A percentile compares a stretch with the other conserved stretches of the same genome.
Evolutionary conservation across 1,284 basidiomycete species (phyloP).

Genomic region (Cystobasidium pallidum): DNA sequence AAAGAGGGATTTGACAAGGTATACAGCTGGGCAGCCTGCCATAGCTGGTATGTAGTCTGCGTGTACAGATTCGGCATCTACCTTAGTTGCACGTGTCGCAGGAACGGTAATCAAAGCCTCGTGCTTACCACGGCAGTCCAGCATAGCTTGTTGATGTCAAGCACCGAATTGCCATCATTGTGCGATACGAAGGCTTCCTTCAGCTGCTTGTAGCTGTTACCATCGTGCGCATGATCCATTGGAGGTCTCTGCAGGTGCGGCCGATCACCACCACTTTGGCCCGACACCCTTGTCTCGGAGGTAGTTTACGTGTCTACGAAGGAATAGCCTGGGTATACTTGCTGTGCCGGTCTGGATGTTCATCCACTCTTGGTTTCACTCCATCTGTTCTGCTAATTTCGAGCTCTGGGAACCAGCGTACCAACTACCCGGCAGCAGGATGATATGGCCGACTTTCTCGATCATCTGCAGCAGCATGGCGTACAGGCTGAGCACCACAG

Average conservation of each 20-base stretch:
- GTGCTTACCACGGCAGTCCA: constrained; percentile 70
- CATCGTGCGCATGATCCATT: not conserved
- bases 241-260: not conserved
- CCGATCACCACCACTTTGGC: not conserved
- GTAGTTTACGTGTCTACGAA: not conserved
- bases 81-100: constrained; percentile 15
- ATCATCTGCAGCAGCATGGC: not conserved
- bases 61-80: constrained; percentile 2
- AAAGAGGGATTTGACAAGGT: not conserved
- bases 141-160: constrained; percentile 74
- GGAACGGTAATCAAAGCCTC: constrained; percentile 46
- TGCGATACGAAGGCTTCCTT: constrained; percentile 89
- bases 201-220: constrained; percentile 68
- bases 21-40: constrained; percentile 47
- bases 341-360: not conserved
- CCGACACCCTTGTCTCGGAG: not conserved
- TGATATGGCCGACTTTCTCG: constrained; percentile 5
- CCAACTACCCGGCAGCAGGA: not conserved
- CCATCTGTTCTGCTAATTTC: not conserved
- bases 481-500: not conserved
- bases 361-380: not conserved
- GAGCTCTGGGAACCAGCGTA: not conserved
- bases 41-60: constrained; percentile 25
- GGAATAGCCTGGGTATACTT: not conserved
- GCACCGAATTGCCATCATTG: constrained; percentile 73